Conservation (phyloP, 257 asterid species). For the Rhazya stricta region DNA sequence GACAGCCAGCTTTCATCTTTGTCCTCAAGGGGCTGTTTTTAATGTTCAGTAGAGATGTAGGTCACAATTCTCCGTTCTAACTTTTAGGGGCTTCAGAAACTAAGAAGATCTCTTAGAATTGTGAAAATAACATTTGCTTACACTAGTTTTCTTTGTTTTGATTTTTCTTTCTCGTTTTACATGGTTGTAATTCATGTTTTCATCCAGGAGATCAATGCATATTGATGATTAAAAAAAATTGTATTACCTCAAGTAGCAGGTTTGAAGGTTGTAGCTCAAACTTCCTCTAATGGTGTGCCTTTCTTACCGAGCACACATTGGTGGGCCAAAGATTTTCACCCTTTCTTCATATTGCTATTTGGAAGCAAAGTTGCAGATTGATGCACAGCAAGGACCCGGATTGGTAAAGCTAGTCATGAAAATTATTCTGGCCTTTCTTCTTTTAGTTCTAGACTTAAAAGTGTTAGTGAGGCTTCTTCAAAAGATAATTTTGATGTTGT, state of each 20-base stretch:
- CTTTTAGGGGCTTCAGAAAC: conserved; percentile 11
- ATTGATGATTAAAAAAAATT: background rate
- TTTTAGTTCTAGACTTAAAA: conserved; percentile 19
- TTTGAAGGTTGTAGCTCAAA: background rate
- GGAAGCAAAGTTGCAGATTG: conserved; percentile 26
- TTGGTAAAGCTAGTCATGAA: conserved; percentile 21
- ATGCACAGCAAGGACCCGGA: conserved; percentile 10
- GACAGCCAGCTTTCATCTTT: conserved; percentile 19
- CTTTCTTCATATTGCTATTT: conserved; percentile 19
- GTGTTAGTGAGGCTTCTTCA: conserved; percentile 16
- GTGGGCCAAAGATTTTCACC: conserved; percentile 20
- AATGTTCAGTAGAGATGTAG: conserved; percentile 15
- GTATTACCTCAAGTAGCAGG: background rate
- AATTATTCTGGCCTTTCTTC: conserved; percentile 41
- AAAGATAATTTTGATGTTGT: conserved; percentile 14
- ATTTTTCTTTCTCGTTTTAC: conserved; percentile 2
- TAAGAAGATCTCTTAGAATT: conserved; percentile 13
- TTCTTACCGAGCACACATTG: conserved; percentile 23
- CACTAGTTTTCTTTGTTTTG: background rate
- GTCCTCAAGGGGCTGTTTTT: conserved; percentile 9
- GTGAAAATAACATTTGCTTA: conserved; percentile 13
- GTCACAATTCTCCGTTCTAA: conserved; percentile 11
- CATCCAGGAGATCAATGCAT: conserved; percentile 1
- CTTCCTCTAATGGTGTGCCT: conserved; percentile 4
- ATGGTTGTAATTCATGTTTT: conserved; percentile 1